Base-by-base conservation (phyloP, 2,329 filamentous ascomycete genomes). In the Cordyceps javanica region DNA sequence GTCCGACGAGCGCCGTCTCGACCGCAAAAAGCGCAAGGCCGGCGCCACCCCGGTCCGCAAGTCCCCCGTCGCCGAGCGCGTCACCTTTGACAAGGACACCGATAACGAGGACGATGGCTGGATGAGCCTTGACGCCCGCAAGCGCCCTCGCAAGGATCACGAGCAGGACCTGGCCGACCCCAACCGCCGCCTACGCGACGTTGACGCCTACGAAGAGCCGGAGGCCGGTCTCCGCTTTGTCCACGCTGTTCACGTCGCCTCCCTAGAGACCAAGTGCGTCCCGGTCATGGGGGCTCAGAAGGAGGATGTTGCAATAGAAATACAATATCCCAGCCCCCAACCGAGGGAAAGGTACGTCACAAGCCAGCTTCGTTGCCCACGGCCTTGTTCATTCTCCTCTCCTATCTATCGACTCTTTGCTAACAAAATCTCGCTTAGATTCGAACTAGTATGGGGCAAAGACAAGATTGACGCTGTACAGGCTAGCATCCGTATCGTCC, bases 281-380 rank as follows among this genome's bases (percentile, higher is more conserved):
- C 77, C 77, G 1, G 76, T 78, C 13, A 73, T 81, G 59, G 75
- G 76, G 39, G 74, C 77, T 3, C 72, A 73, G 49, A 72, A 76
- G 49, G 76, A 83, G 59, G 79, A 83, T 59, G 77, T 85, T 7
- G 75, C 72, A 11, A 82, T 95, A 59, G 77, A 86, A 67, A 75
- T 97, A 64, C 89, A 94, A 70, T 97, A 97, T 71, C 93, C 94
- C 10, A 92, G 90, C 70, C 77, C 80, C 61, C 82, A 84, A 57
- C 79, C 80, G 51, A 81, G 82, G 55, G 90, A 94, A 72, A 83
- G 80, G 85, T 89, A 75, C 65, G 73, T 60, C 26, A 13, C 21
- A 25, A 9, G 36, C 41, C 58, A 30, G n/a, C 9, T 21, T n/a
- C 9, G 45, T 28, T 16, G 5, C 10, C 13, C 5, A 2, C 10